A percentile compares a stretch with the other conserved stretches of the same genome.
phyloP scores from a whole-genome alignment of 345 rosid species.

The Clarkia xantiana region DNA sequence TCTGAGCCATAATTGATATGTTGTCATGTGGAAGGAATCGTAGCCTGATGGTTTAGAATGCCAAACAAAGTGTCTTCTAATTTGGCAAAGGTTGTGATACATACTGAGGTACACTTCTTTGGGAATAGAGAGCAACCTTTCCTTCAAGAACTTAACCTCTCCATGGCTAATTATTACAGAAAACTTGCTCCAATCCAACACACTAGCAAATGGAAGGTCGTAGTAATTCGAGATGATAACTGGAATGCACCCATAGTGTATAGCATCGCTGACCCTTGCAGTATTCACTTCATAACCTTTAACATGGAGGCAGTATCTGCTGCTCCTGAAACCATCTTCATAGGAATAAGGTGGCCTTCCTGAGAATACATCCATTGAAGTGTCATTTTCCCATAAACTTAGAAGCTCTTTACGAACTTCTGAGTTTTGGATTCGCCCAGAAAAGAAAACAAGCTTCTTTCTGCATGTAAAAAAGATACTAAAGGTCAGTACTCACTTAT shows the following conservation, averaged over 20 bases:
- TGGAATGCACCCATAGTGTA: slow-evolving; percentile 29
- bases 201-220: slow-evolving; percentile 30
- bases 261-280: slow-evolving; percentile 27
- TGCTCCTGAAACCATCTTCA: slow-evolving; percentile 26
- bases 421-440: slow-evolving; percentile 28
- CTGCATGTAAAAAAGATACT: slow-evolving; percentile 10
- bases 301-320: slow-evolving; percentile 33
- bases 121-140: slow-evolving; percentile 14
- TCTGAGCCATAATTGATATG: slow-evolving; percentile 32
- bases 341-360: slow-evolving; percentile 15
- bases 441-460: slow-evolving; percentile 22
- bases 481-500: neutral
- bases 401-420: slow-evolving; percentile 19
- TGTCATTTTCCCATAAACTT: slow-evolving; percentile 19
- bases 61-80: slow-evolving; percentile 30
- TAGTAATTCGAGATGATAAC: slow-evolving; percentile 28
- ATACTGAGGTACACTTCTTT: slow-evolving; percentile 11
- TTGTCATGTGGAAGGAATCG: slow-evolving; percentile 36
- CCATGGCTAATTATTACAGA: slow-evolving; percentile 20
- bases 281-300: slow-evolving; percentile 37
- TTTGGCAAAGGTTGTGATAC: slow-evolving; percentile 21
- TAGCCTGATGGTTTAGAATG: slow-evolving; percentile 20
- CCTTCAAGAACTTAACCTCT: slow-evolving; percentile 18
- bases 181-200: slow-evolving; percentile 32
- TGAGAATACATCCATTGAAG: slow-evolving; percentile 17